Evolutionary conservation across 305 asterid species (phyloP), one percentile per base, ranked within the genome.

Genomic region (Plantago rigida): DNA sequence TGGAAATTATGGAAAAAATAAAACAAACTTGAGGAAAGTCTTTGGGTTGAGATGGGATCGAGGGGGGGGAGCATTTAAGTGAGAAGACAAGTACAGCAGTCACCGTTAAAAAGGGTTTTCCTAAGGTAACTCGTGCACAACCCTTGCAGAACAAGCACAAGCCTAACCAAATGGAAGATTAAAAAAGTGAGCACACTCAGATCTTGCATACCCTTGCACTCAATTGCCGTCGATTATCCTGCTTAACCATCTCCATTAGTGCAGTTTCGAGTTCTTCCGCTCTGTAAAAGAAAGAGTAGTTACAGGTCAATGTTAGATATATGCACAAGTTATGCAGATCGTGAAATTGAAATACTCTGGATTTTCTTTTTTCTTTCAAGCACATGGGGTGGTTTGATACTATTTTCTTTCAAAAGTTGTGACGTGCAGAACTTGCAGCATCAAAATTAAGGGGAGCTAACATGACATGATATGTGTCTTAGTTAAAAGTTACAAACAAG

Each of bases 221-320:
- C 84, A 93, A 77, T 75, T 89, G 82, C 55, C 92, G 84, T 39
- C 99, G 82, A 70, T 93, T 93, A 73, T 93, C 97, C 81, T 87
- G 95, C 80, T 87, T 85, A 64, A 89, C 99, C 95, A 93, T 89
- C 83, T 93, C 99, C 95, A 89, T 83, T 48, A 93, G 44, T 64
- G 99, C 96, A 64, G 85, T 86, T 78, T 89, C 97, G 44, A 89
- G 85, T 79, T 93, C 99, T 82, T 93, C 97, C 13, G 96, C 96
- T 84, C 97, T 89, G 91, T 62, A 69, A 51, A 72, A 73, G 51
- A 63, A 22, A 22, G 26, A 59, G 47, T 2, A 22, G 26, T 51
- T 42, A 34, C 26, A 48, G 70, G 57, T 10, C 47, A 63, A 28
- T 54, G 53, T 54, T 55, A 44, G 48, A 46, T 44, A 13, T 67